Percentiles rank a stretch among this genome's conserved stretches.
Evolutionary conservation across 768 basidiomycete genomes (phyloP).

Genomic region (Mycena epipterygia): DNA sequence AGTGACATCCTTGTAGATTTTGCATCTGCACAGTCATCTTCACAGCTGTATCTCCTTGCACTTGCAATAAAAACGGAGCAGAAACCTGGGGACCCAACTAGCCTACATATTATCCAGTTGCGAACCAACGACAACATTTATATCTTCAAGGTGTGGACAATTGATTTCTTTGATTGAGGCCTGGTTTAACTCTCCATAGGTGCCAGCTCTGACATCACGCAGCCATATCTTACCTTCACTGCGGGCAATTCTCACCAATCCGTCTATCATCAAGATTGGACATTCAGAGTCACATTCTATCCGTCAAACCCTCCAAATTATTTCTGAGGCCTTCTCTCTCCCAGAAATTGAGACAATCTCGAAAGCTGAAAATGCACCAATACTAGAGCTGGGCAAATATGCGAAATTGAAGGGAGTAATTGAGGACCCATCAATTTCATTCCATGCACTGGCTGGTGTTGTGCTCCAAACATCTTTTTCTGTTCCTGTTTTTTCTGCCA

Average conservation of each 20-base stretch:
- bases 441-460: neutral
- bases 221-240: neutral
- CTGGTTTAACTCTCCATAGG: neutral
- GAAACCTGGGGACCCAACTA: neutral
- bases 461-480: neutral
- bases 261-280: constrained; percentile 3
- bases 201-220: neutral
- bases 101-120: neutral
- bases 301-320: neutral
- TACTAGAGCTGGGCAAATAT: constrained; percentile 4
- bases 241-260: neutral
- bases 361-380: neutral
- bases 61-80: neutral
- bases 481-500: neutral
- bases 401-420: constrained; percentile 1
- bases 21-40: neutral
- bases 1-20: constrained; percentile 4
- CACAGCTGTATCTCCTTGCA: neutral
- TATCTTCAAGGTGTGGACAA: neutral
- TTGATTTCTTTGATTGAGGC: neutral
- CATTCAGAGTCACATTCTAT: neutral
- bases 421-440: neutral
- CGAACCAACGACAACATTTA: neutral
- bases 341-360: neutral
- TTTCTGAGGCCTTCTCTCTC: neutral